These are phyloP conservation scores for Paraphoma sp. DNA, from an alignment of 2,329 filamentous ascomycete species.

Conservation along the genomic window DNA sequence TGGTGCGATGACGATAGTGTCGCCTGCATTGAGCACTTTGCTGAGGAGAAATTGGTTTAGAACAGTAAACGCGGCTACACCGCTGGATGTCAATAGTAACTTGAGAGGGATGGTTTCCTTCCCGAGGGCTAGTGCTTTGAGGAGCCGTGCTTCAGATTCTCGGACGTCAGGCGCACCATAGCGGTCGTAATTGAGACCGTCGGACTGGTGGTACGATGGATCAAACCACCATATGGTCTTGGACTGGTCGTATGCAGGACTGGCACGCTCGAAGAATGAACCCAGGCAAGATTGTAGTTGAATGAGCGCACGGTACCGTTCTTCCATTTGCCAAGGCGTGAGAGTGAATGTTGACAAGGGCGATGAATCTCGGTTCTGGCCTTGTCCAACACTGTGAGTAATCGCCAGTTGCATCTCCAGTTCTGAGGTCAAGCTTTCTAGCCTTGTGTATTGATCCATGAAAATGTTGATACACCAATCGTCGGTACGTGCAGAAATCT, in stretches of 20 bases:
- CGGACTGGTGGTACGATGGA: not conserved
- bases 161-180: constrained; percentile 1
- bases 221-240: constrained; percentile 6
- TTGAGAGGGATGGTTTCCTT: not conserved
- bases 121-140: not conserved
- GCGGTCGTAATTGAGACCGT: constrained; percentile 6
- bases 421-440: not conserved
- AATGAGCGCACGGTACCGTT: constrained; percentile 4
- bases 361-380: not conserved
- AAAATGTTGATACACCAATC: constrained; percentile 4
- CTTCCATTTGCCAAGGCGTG: constrained; percentile 5
- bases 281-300: constrained; percentile 1
- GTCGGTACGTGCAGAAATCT: constrained; percentile 2
- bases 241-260: constrained; percentile 7
- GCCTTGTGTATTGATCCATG: not conserved
- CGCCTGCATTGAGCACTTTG: not conserved
- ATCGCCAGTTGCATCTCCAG: constrained; percentile 2
- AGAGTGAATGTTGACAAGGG: not conserved
- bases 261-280: constrained; percentile 3
- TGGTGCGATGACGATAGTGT: constrained; percentile 2
- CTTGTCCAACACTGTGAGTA: not conserved
- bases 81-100: constrained; percentile 5
- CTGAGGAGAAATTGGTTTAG: constrained; percentile 4
- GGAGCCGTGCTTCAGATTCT: not conserved
- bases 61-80: constrained; percentile 4